Percentiles rank a stretch among this genome's conserved stretches.
Conservation (phyloP, 805 yeast genomes). For the Pichia eremophila region DNA sequence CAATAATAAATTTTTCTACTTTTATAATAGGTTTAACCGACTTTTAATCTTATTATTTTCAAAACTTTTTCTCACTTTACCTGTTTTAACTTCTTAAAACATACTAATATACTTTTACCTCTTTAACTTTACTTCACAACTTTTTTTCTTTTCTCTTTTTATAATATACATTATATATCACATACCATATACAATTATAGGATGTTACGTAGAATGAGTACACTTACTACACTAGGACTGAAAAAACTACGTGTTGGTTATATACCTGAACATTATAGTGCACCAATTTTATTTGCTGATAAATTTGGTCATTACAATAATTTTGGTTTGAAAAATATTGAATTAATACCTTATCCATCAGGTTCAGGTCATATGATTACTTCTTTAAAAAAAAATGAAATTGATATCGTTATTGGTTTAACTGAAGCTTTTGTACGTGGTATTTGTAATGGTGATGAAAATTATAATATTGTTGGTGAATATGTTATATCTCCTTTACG, state of each 20-base stretch:
- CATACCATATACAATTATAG: too few species aligned
- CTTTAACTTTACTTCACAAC: too few species aligned
- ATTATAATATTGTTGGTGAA: constrained; percentile 64
- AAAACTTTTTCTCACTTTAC: too few species aligned
- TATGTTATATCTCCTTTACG: constrained; percentile 81
- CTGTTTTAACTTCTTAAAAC: too few species aligned
- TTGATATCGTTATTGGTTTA: constrained; percentile 79
- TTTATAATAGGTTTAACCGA: too few species aligned
- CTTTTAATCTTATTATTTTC: too few species aligned
- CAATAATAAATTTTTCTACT: too few species aligned
- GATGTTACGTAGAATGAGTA: background rate
- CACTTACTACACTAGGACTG: constrained; percentile 1
- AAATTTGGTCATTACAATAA: constrained; percentile 45
- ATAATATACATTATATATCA: too few species aligned
- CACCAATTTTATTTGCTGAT: constrained; percentile 72
- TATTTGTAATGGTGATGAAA: constrained; percentile 53
- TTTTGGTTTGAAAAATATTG: constrained; percentile 40
- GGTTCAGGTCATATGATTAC: constrained; percentile 86
- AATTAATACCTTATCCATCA: constrained; percentile 63
- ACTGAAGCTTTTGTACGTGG: constrained; percentile 90
- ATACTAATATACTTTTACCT: too few species aligned
- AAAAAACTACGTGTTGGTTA: constrained; percentile 52
- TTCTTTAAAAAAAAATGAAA: constrained; percentile 49
- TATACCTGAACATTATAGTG: constrained; percentile 87
- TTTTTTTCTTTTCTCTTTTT: too few species aligned